A percentile compares a stretch with the other conserved stretches of the same genome.
phyloP scores from a whole-genome alignment of 2,329 filamentous ascomycete genomes.

The Nannizziopsis arthrosporioides region DNA sequence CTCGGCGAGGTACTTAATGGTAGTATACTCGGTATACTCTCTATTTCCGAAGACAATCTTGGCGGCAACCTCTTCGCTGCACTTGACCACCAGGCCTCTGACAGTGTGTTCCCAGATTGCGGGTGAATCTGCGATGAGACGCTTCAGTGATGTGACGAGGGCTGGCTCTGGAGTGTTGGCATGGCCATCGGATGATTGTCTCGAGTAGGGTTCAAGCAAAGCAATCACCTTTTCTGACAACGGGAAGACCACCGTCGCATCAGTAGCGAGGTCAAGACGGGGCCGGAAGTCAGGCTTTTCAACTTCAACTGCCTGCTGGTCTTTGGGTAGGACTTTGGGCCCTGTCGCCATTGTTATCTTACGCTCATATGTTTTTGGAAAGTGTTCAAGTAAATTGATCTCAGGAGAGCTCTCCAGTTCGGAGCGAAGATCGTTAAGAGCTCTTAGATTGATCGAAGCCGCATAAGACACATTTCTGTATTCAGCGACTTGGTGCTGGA shows the following conservation, averaged over 20 bases:
- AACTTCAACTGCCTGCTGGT: slow-evolving; percentile 2
- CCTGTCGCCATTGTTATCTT: slow-evolving; percentile 17
- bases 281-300: slow-evolving; percentile 17
- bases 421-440: slow-evolving; percentile 14
- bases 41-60: slow-evolving; percentile 16
- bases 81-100: slow-evolving; percentile 20
- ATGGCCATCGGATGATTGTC: not conserved
- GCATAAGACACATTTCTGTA: slow-evolving; percentile 14
- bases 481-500: slow-evolving; percentile 14
- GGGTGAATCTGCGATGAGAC: slow-evolving; percentile 18
- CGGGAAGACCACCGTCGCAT: slow-evolving; percentile 18
- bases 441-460: slow-evolving; percentile 15
- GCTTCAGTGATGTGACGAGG: slow-evolving; percentile 15
- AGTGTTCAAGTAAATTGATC: slow-evolving; percentile 16
- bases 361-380: slow-evolving; percentile 17
- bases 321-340: slow-evolving; percentile 2
- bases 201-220: slow-evolving; percentile 13
- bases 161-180: slow-evolving; percentile 4
- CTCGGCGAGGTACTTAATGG: slow-evolving; percentile 20
- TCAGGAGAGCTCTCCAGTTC: slow-evolving; percentile 15
- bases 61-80: slow-evolving; percentile 17
- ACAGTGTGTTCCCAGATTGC: slow-evolving; percentile 18
- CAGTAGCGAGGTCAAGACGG: slow-evolving; percentile 17
- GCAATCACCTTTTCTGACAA: slow-evolving; percentile 18
- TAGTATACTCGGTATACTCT: slow-evolving; percentile 21